A percentile compares a stretch with the other conserved stretches of the same genome.
Evolutionary conservation across 2,329 filamentous ascomycete species (phyloP).

Genomic region (Endoconidiophora laricicola): DNA sequence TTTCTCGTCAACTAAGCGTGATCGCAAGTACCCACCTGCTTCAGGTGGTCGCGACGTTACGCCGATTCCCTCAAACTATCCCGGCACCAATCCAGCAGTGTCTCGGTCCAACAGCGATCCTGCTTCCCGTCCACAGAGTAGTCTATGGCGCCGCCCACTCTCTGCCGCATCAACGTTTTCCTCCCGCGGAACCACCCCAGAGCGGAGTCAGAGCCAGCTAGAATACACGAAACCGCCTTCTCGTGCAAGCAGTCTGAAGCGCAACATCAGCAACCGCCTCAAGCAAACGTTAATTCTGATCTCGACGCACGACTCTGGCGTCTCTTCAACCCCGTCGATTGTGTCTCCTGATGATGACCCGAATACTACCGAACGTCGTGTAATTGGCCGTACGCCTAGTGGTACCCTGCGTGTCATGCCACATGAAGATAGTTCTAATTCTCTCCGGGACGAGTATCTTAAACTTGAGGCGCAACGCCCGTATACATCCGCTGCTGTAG

Average conservation of each 20-base stretch:
- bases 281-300: constrained; percentile 45
- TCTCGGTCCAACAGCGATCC: constrained; percentile 10
- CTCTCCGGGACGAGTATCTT: constrained; percentile 19
- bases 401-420: constrained; percentile 43
- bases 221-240: constrained; percentile 6
- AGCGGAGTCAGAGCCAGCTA: constrained; percentile 1
- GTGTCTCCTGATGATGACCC: constrained; percentile 20
- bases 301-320: constrained; percentile 29
- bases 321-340: constrained; percentile 13
- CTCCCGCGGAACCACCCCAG: neutral
- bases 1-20: constrained; percentile 7
- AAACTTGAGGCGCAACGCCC: constrained; percentile 18
- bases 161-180: constrained; percentile 22
- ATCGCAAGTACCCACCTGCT: constrained; percentile 10
- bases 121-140: constrained; percentile 3
- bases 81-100: neutral
- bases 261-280: constrained; percentile 35
- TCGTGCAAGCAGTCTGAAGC: constrained; percentile 28
- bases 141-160: constrained; percentile 4
- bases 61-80: constrained; percentile 5
- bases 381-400: constrained; percentile 40
- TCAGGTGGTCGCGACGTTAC: constrained; percentile 11
- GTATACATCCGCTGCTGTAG: constrained; percentile 17
- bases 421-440: constrained; percentile 28
- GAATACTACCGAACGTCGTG: constrained; percentile 33